phyloP scores from a whole-genome alignment of 495 filamentous ascomycete species.

The Glonium stellatum region DNA sequence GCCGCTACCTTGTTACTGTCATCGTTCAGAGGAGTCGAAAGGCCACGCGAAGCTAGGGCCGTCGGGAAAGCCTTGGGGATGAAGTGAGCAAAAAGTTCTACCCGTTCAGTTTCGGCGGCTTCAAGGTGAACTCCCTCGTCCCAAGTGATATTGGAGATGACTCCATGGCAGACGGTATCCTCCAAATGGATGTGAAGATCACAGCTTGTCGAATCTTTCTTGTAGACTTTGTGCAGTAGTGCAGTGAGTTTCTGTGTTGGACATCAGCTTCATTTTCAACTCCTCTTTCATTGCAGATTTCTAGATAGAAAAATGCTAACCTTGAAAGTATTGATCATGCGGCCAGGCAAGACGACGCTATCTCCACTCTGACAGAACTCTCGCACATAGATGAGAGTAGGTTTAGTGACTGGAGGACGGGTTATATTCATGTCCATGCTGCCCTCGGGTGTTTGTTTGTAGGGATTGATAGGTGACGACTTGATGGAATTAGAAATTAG shows the following conservation, averaged over 20 bases:
- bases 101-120: not conserved
- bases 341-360: not conserved
- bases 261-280: not conserved
- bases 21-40: no score
- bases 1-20: no score
- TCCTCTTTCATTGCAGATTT: not conserved
- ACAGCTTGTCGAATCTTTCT: not conserved
- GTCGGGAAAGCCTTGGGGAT: not conserved
- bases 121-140: not conserved
- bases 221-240: not conserved
- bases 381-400: not conserved
- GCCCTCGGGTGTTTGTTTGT: no score
- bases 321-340: not conserved
- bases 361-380: not conserved
- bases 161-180: not conserved
- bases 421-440: not conserved
- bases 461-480: no score
- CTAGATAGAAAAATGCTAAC: not conserved
- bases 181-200: not conserved
- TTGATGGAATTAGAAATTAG: no score
- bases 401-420: not conserved
- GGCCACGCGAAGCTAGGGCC: not conserved
- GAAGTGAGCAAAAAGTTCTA: constrained; percentile 1
- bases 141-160: not conserved
- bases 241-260: not conserved